Conservation (phyloP, 1,284 basidiomycete species). For the Rhodotorula glutinis region DNA sequence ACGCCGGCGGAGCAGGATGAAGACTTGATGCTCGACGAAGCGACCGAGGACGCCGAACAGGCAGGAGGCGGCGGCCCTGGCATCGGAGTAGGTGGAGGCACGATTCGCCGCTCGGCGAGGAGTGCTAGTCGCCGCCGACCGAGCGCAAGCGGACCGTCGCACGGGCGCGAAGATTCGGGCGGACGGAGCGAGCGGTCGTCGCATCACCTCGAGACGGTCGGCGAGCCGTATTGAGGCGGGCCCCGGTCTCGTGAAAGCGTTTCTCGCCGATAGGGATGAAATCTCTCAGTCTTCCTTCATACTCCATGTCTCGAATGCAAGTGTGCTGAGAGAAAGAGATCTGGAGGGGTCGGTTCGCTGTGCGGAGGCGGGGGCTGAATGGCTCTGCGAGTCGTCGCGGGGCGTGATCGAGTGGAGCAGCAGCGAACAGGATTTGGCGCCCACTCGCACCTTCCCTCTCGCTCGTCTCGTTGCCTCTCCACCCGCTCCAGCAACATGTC, state of each 20-base stretch:
- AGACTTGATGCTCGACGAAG: neutral
- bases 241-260: too few relatives aligned
- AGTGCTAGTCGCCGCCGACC: neutral
- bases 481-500: slow-evolving; percentile 1
- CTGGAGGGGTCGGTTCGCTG: too few relatives aligned
- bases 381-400: too few relatives aligned
- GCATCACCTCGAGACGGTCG: slow-evolving; percentile 11
- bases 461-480: too few relatives aligned
- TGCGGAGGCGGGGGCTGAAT: too few relatives aligned
- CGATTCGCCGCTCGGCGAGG: neutral
- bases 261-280: neutral
- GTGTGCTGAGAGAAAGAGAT: neutral
- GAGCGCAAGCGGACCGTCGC: neutral
- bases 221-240: slow-evolving; percentile 2
- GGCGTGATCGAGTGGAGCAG: too few relatives aligned
- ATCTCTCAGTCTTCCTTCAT: neutral
- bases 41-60: neutral
- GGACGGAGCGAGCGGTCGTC: neutral
- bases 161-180: neutral
- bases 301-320: neutral
- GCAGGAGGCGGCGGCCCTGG: neutral
- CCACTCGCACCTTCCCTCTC: neutral
- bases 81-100: neutral
- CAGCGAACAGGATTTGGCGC: neutral
- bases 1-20: neutral